Percentiles rank a stretch among this genome's conserved stretches.
phyloP scores from a whole-genome alignment of 441 rosid species.

The Euphorbia schlechtendalii region DNA sequence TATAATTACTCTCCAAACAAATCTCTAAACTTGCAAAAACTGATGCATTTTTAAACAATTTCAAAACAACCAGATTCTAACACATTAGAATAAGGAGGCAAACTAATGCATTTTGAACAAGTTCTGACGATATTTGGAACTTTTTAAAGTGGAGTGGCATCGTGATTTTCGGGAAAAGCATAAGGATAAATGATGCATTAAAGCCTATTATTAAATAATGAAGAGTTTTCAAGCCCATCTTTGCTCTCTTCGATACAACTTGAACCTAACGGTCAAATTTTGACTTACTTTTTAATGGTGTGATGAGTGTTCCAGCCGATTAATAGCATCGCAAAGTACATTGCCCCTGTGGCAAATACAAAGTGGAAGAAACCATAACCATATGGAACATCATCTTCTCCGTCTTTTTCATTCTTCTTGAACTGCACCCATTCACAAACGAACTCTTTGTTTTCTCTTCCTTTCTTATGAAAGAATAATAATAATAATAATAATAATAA shows the following conservation, averaged over 20 bases:
- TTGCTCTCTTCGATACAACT: background rate
- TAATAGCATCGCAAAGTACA: slow-evolving; percentile 95
- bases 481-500: background rate
- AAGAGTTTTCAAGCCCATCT: too few species aligned
- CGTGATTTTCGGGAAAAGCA: too few species aligned
- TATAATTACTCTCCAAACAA: too few species aligned
- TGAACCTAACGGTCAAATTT: background rate
- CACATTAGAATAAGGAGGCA: too few species aligned
- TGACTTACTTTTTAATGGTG: slow-evolving; percentile 57
- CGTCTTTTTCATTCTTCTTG: slow-evolving; percentile 38
- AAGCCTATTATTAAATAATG: too few species aligned
- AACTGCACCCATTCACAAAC: slow-evolving; percentile 33
- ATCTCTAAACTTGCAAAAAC: too few species aligned
- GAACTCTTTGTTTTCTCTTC: background rate
- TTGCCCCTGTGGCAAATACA: slow-evolving; percentile 95
- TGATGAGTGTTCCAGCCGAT: slow-evolving; percentile 94
- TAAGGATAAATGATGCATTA: too few species aligned
- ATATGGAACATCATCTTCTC: slow-evolving; percentile 71
- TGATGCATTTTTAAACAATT: too few species aligned
- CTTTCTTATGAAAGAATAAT: background rate
- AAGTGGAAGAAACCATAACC: slow-evolving; percentile 99
- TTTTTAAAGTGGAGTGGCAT: too few species aligned
- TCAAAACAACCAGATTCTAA: too few species aligned
- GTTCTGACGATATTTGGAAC: too few species aligned
- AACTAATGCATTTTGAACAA: too few species aligned